Base-by-base conservation (phyloP, 2,329 filamentous ascomycete species). In the Teratosphaeriaceae sp. region DNA sequence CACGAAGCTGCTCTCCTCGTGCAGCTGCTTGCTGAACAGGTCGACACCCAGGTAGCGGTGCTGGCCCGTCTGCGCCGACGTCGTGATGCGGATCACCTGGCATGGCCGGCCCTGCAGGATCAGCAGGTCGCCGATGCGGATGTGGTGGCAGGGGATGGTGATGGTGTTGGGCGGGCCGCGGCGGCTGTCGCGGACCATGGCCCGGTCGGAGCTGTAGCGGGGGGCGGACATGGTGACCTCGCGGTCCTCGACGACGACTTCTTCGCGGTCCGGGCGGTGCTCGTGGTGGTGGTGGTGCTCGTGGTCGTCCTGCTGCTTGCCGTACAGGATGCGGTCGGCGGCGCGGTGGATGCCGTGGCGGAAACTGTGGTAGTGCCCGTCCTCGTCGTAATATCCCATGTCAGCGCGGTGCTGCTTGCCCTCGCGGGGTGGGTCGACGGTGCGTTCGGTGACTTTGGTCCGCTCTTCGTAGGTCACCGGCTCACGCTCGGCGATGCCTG, bases 1-100 rank as follows among this genome's bases (percentile, higher is more conserved):
- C 74, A 97, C 82, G 75, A 95, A 96, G 62, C 85, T 90, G 45
- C 88, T 95, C 84, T 98, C 92, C 76, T 98, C 92, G 66, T 97
- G 88, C 56, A 98, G 81, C 77, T 97, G 88, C 80, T 95, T 94
- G 79, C 89, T 96, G 87, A 98, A 98, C 64, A 98, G 85, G 72
- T 98, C 92, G 58, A 98, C 92, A 80, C 92, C 92, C 53, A 98
- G 86, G 81, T 97, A 98, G 68, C 92, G 87, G 84, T 98, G 90
- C 81, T 98, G 92, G 69, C 92, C 92, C 51, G 92, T 98, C 76
- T 94, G 90, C 57, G 87, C 79, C 45, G 90, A 97, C 72, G 89
- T 95, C 58, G 88, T 95, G 83, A 98, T 96, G 69, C 90, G 90
- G 78, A 98, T 98, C 70, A 98, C 90, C 81, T 98, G 92, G 85